Evolutionary conservation across 2,329 filamentous ascomycete genomes (phyloP).

Genomic region (Ophiostoma piceae): DNA sequence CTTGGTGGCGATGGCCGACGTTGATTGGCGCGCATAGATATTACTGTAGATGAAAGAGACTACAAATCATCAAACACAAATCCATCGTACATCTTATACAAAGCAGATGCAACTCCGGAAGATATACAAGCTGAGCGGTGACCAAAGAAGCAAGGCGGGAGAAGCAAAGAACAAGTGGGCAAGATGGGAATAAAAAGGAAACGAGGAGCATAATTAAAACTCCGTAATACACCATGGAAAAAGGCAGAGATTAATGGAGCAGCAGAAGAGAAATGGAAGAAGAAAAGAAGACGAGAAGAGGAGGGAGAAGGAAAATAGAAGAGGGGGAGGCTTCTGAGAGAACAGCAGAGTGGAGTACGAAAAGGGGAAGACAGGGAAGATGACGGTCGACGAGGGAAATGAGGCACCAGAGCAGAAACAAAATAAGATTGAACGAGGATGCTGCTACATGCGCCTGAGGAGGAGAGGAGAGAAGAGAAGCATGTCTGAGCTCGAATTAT

Average conservation of each 20-base stretch:
- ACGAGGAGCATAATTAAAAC: background rate
- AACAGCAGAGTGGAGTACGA: background rate
- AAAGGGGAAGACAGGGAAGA: background rate
- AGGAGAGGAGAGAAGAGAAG: background rate
- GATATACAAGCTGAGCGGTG: background rate
- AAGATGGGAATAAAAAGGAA: background rate
- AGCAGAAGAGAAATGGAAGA: background rate
- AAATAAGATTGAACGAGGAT: constrained; percentile 11
- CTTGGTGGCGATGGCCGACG: background rate
- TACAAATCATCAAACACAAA: background rate
- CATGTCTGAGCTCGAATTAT: background rate
- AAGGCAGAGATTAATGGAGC: background rate
- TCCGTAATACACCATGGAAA: constrained; percentile 4
- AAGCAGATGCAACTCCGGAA: background rate
- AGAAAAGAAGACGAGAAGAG: background rate
- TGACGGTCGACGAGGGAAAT: background rate
- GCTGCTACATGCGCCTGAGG: background rate
- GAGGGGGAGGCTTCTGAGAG: background rate
- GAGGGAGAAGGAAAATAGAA: background rate
- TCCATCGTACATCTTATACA: too few species aligned
- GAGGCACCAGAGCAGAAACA: background rate
- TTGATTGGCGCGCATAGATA: background rate
- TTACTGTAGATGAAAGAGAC: background rate
- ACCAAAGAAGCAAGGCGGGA: constrained; percentile 16
- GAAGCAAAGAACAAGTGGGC: constrained; percentile 8